Conservation (phyloP, 495 filamentous ascomycete genomes). For the Xeromyces bisporus region DNA sequence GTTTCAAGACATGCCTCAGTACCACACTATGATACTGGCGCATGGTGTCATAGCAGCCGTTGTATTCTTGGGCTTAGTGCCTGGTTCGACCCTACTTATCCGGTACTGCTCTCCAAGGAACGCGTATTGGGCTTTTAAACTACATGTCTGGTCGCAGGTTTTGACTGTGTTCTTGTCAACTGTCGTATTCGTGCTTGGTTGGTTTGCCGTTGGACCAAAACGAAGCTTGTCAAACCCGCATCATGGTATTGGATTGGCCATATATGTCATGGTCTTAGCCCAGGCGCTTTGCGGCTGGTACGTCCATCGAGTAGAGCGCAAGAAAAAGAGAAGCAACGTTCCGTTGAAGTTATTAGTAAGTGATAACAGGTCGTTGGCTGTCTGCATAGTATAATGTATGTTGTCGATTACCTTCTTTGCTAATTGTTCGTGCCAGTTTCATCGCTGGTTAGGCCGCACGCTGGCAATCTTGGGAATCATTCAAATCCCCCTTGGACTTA, state of each 20-base stretch:
- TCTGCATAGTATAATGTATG: too few species aligned
- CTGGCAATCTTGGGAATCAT: constrained; percentile 65
- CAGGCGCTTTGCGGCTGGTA: constrained; percentile 66
- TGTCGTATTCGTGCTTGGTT: constrained; percentile 59
- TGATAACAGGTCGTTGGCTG: too few species aligned
- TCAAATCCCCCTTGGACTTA: constrained; percentile 79
- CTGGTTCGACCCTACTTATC: constrained; percentile 55
- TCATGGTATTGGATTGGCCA: constrained; percentile 79
- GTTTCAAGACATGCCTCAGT: constrained; percentile 56
- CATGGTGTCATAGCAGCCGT: constrained; percentile 79
- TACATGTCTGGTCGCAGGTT: constrained; percentile 80
- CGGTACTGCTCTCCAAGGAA: constrained; percentile 52
- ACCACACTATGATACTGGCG: constrained; percentile 60
- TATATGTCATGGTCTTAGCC: constrained; percentile 69
- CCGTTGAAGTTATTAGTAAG: constrained; percentile 58
- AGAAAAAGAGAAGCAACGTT: constrained; percentile 35
- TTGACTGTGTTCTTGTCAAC: constrained; percentile 55
- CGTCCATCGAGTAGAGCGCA: constrained; percentile 44
- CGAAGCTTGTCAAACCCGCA: constrained; percentile 85
- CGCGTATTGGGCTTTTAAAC: constrained; percentile 48
- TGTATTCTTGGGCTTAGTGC: constrained; percentile 73
- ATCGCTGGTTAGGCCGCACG: constrained; percentile 71
- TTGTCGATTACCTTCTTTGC: too few species aligned
- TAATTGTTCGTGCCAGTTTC: too few species aligned
- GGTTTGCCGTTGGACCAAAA: constrained; percentile 56